Evolutionary conservation across 2,329 filamentous ascomycete species (phyloP).

Genomic region (Karstenula rhodostoma): DNA sequence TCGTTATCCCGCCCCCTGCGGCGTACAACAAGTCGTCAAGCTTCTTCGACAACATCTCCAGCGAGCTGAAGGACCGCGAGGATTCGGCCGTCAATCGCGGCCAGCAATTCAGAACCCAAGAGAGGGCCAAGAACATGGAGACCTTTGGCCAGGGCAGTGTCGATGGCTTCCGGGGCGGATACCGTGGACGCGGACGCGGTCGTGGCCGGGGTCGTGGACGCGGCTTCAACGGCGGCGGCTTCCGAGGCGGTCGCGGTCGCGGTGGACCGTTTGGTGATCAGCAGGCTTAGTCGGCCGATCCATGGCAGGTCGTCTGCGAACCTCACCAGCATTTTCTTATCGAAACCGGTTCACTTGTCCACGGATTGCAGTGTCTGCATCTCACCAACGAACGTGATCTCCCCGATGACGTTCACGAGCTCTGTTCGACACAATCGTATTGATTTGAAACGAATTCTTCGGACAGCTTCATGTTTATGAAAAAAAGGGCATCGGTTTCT

Average conservation of each 20-base stretch:
- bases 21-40: conserved; percentile 88
- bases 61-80: conserved; percentile 87
- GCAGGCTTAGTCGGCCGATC: conserved; percentile 24
- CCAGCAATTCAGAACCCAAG: conserved; percentile 88
- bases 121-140: conserved; percentile 95
- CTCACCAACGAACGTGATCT: not conserved
- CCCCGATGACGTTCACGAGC: not conserved
- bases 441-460: not conserved
- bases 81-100: conserved; percentile 73
- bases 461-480: not conserved
- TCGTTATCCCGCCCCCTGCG: conserved; percentile 56
- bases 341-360: not conserved
- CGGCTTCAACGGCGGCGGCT: conserved; percentile 47
- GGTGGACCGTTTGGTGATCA: conserved; percentile 33
- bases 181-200: conserved; percentile 80
- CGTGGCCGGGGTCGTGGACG: conserved; percentile 68
- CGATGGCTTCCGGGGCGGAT: conserved; percentile 80
- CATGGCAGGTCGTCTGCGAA: not conserved
- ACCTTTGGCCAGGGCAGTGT: conserved; percentile 98
- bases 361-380: not conserved
- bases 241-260: conserved; percentile 49
- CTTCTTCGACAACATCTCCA: conserved; percentile 99
- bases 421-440: not conserved
- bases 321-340: not conserved
- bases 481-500: not conserved